Percentiles rank a stretch among this genome's conserved stretches.
Conservation (phyloP, 225 moss, liverwort and hornwort species). For the Physcomitrellopsis africana region DNA sequence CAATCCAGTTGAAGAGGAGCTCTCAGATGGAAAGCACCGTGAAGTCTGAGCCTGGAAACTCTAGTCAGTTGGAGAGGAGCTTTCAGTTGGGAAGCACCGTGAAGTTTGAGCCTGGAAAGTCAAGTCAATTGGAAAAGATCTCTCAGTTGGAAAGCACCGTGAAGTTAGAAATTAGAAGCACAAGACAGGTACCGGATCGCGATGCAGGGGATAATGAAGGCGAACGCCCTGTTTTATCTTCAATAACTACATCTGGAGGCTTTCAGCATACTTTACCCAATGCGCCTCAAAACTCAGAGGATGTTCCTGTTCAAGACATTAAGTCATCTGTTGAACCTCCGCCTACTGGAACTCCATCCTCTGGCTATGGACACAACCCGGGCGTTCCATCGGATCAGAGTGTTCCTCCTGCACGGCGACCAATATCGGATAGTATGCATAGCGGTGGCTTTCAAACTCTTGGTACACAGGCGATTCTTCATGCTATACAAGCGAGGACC, state of each 20-base stretch:
- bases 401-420: neutral
- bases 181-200: neutral
- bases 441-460: constrained; percentile 1
- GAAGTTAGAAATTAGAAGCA: constrained; percentile 14
- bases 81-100: constrained; percentile 2
- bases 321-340: neutral
- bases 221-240: neutral
- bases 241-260: constrained; percentile 22
- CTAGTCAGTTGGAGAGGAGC: neutral
- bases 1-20: constrained; percentile 8
- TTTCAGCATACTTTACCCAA: constrained; percentile 1
- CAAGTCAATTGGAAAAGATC: neutral
- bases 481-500: constrained; percentile 17
- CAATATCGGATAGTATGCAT: neutral
- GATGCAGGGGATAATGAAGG: neutral
- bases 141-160: neutral
- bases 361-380: neutral
- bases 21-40: constrained; percentile 21
- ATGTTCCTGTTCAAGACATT: neutral
- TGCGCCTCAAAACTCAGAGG: neutral
- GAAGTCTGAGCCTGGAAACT: constrained; percentile 20
- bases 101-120: constrained; percentile 10
- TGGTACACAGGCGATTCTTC: constrained; percentile 4
- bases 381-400: neutral
- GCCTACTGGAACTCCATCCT: neutral